Evolutionary conservation across 192 early-diverging fungal genomes (phyloP).

Genomic region (Funneliformis mosseae): DNA sequence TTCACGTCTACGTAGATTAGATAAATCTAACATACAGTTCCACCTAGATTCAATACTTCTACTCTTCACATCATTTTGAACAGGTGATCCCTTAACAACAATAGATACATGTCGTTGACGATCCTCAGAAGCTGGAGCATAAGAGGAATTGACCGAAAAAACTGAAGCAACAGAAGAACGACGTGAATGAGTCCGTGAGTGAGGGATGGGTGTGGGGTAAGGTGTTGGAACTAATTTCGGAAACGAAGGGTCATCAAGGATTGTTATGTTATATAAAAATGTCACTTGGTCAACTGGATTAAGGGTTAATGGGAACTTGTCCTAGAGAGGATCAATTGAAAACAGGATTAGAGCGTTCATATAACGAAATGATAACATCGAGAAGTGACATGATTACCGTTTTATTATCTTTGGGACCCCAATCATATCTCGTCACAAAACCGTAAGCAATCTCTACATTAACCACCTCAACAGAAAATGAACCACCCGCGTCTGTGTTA

Average conservation of each 20-base stretch:
- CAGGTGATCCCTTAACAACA: constrained; percentile 51
- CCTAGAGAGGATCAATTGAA: constrained; percentile 8
- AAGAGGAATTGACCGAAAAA: not conserved
- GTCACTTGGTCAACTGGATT: constrained; percentile 58
- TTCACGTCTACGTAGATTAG: constrained; percentile 44
- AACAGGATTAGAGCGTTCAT: not conserved
- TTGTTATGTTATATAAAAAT: constrained; percentile 57
- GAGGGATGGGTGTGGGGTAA: constrained; percentile 11
- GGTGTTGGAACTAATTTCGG: constrained; percentile 16
- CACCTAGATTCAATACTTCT: constrained; percentile 57
- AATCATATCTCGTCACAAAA: constrained; percentile 48
- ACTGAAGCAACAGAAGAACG: constrained; percentile 26
- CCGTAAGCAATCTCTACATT: constrained; percentile 59
- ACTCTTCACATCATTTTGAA: constrained; percentile 49
- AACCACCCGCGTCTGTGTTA: constrained; percentile 52
- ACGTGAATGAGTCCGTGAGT: constrained; percentile 9
- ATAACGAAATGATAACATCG: not conserved
- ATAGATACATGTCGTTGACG: constrained; percentile 55
- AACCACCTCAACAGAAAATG: constrained; percentile 50
- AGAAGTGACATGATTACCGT: constrained; percentile 31
- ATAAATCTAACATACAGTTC: constrained; percentile 62
- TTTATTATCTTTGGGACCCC: constrained; percentile 45
- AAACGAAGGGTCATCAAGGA: constrained; percentile 51
- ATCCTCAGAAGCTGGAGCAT: constrained; percentile 25
- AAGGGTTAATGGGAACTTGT: constrained; percentile 49